These are phyloP conservation scores for Clarireedia hainanense DNA, from an alignment of 2,329 filamentous ascomycete species.

Conservation along the genomic window DNA sequence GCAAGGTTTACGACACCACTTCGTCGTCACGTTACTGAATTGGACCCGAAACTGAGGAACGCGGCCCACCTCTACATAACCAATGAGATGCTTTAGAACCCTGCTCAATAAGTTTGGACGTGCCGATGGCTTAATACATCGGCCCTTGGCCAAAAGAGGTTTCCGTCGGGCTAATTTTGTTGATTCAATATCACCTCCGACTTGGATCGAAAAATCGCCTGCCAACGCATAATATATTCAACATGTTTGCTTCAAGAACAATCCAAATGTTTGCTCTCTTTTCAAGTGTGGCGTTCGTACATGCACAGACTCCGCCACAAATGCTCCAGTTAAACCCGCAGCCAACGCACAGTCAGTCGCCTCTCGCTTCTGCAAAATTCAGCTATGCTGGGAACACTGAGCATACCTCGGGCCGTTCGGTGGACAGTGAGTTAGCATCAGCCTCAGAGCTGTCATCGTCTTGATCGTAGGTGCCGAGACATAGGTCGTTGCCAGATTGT, in stretches of 20 bases:
- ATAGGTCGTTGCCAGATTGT: too few species aligned
- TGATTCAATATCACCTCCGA: background rate
- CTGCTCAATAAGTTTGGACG: conserved; percentile 8
- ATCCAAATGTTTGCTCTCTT: background rate
- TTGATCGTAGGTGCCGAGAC: too few species aligned
- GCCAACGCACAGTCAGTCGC: conserved; percentile 20
- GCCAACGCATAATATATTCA: conserved; percentile 4
- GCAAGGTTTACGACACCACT: conserved; percentile 20
- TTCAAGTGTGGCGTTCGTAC: conserved; percentile 4
- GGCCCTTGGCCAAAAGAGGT: background rate
- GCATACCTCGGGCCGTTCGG: background rate
- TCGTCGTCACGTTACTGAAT: conserved; percentile 25
- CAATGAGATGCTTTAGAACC: conserved; percentile 23
- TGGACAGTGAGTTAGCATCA: background rate
- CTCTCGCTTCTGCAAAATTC: conserved; percentile 13
- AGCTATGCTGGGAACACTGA: conserved; percentile 21
- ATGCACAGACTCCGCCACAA: conserved; percentile 15
- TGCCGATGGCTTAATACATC: background rate
- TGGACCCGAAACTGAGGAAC: conserved; percentile 17
- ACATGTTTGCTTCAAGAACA: background rate
- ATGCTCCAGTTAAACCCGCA: conserved; percentile 13
- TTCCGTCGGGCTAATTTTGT: conserved; percentile 6
- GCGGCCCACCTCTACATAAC: conserved; percentile 9
- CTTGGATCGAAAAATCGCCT: background rate
- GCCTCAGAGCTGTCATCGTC: too few species aligned